Conservation (phyloP, 805 yeast species). For the Pichia paraexigua region DNA sequence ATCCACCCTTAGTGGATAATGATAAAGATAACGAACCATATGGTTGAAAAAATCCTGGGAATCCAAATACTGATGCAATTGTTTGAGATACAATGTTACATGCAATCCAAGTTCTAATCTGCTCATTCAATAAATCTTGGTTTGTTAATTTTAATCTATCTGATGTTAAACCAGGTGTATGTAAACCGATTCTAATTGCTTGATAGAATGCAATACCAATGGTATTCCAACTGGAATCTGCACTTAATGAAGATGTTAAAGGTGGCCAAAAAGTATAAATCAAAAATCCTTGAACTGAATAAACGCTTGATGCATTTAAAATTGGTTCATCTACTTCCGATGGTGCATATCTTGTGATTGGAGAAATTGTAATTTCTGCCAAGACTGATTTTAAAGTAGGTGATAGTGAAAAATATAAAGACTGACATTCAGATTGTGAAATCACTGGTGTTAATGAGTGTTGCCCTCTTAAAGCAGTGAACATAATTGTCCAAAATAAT, state of each 20-base stretch:
- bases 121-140: conserved; percentile 57
- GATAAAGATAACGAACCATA: conserved; percentile 47
- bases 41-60: conserved; percentile 85
- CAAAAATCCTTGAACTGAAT: conserved; percentile 87
- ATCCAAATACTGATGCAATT: conserved; percentile 88
- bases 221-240: conserved; percentile 94
- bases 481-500: conserved; percentile 88
- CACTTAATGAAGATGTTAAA: conserved; percentile 84
- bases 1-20: conserved; percentile 27
- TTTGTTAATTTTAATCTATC: conserved; percentile 39
- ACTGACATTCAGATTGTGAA: conserved; percentile 22
- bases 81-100: conserved; percentile 87
- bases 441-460: conserved; percentile 23
- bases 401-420: conserved; percentile 52
- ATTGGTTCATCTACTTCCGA: conserved; percentile 74
- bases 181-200: conserved; percentile 87
- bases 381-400: conserved; percentile 66
- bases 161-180: conserved; percentile 60
- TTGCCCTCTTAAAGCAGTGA: conserved; percentile 69
- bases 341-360: conserved; percentile 78
- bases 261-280: conserved; percentile 95
- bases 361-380: conserved; percentile 84
- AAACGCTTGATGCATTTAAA: conserved; percentile 82
- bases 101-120: conserved; percentile 84
- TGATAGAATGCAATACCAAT: conserved; percentile 89